These are phyloP conservation scores for Sporothrix protearum DNA, from an alignment of 2,329 filamentous ascomycete species.

Conservation along the genomic window DNA sequence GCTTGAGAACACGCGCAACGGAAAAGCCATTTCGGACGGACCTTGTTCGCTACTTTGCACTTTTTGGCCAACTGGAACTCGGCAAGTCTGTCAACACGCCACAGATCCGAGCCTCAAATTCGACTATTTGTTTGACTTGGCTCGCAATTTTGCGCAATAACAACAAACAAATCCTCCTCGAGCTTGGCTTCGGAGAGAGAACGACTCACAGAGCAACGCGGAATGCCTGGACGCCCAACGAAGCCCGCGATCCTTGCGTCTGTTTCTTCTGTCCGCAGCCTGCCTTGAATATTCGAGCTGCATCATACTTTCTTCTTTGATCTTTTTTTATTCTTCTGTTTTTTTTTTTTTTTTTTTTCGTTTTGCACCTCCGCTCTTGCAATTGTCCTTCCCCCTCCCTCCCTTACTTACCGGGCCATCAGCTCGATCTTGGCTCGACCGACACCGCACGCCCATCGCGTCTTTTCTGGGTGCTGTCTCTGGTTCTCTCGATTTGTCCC, in stretches of 20 bases:
- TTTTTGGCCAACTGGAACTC: not conserved
- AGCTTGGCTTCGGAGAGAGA: not conserved
- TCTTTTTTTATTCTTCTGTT: not conserved
- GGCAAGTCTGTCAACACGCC: not conserved
- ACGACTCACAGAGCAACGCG: not conserved
- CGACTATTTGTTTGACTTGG: not conserved
- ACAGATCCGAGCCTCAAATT: not conserved
- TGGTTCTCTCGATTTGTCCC: not conserved
- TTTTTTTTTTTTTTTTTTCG: not conserved
- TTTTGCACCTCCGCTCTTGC: not conserved
- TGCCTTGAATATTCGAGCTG: not conserved
- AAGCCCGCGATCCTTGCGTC: slow-evolving; percentile 12
- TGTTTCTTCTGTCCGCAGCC: not conserved
- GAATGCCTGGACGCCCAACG: slow-evolving; percentile 4
- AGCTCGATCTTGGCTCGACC: not conserved
- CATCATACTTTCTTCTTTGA: not conserved
- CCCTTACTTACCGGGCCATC: not conserved
- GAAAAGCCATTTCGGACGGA: not conserved
- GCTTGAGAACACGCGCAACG: not conserved
- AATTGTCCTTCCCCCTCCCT: not conserved
- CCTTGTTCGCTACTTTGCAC: not conserved
- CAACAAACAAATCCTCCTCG: not conserved
- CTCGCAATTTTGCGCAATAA: not conserved
- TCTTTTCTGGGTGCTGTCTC: not conserved
- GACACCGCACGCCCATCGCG: not conserved